phyloP scores from a whole-genome alignment of 495 filamentous ascomycete genomes.

The Lasiosphaeris hirsuta region DNA sequence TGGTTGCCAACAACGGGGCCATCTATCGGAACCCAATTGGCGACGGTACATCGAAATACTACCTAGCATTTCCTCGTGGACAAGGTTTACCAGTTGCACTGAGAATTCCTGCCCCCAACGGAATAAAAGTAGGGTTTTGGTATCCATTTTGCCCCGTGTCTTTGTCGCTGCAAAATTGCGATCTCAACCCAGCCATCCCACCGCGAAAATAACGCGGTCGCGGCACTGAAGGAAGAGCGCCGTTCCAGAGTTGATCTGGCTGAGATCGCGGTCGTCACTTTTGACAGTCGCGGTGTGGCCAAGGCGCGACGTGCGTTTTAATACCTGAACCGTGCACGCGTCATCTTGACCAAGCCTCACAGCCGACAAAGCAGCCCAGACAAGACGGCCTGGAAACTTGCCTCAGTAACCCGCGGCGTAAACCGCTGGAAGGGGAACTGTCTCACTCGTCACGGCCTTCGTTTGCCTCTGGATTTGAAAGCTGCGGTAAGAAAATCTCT shows the following conservation, averaged over 20 bases:
- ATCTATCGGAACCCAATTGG: too few species aligned
- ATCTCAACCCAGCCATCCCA: background rate
- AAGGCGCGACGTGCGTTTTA: constrained; percentile 18
- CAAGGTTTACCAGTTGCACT: too few species aligned
- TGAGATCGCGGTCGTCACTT: constrained; percentile 23
- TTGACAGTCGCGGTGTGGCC: constrained; percentile 22
- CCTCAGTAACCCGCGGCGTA: background rate
- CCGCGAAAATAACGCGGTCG: background rate
- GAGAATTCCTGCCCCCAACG: too few species aligned
- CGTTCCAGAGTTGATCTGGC: background rate
- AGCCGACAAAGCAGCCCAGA: constrained; percentile 1
- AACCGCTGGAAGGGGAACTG: background rate
- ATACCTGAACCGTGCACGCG: constrained; percentile 27
- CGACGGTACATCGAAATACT: too few species aligned
- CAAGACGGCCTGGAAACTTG: background rate
- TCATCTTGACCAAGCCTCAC: constrained; percentile 12
- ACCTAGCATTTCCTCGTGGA: too few species aligned
- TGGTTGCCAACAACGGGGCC: too few species aligned
- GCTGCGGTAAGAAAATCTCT: constrained; percentile 12
- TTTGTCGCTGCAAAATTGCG: constrained; percentile 3
- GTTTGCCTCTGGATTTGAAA: background rate
- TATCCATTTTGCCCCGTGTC: background rate
- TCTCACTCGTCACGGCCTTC: constrained; percentile 1
- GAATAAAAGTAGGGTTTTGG: background rate
- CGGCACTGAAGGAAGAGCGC: background rate